Conservation (phyloP, 805 yeast genomes). For the Candida railenensis region DNA sequence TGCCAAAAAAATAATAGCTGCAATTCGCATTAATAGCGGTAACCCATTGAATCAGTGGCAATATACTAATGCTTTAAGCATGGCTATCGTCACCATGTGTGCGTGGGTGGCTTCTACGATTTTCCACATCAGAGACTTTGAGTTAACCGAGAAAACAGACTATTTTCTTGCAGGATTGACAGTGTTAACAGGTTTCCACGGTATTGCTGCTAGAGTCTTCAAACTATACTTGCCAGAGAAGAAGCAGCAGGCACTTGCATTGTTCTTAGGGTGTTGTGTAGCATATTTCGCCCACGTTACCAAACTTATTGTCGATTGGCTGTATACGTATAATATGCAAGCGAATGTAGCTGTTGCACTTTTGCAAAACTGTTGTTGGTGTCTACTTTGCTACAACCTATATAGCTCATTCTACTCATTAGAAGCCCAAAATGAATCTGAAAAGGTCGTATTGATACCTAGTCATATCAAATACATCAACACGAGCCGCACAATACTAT, state of each 20-base stretch:
- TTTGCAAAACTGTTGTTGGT: constrained; percentile 56
- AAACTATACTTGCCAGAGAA: constrained; percentile 48
- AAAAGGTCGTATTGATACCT: constrained; percentile 8
- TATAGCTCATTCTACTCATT: constrained; percentile 29
- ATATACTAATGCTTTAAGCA: constrained; percentile 37
- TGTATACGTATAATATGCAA: constrained; percentile 90
- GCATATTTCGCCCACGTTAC: constrained; percentile 66
- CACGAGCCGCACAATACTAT: constrained; percentile 20
- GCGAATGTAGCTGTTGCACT: constrained; percentile 82
- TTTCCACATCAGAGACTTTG: constrained; percentile 83
- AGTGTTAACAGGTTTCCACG: constrained; percentile 76
- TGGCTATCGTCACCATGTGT: constrained; percentile 65
- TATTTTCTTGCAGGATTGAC: constrained; percentile 92
- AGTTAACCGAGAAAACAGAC: constrained; percentile 80
- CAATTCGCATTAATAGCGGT: neutral
- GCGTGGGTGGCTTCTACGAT: constrained; percentile 89
- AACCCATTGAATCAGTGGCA: constrained; percentile 9
- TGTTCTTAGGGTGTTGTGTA: constrained; percentile 41
- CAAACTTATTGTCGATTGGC: constrained; percentile 72
- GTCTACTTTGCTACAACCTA: constrained; percentile 27
- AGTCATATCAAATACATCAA: constrained; percentile 29
- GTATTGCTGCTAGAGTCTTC: constrained; percentile 59
- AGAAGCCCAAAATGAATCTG: constrained; percentile 6
- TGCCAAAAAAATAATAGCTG: constrained; percentile 27
- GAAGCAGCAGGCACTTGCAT: constrained; percentile 21